Evolutionary conservation across 1,284 basidiomycete species (phyloP), one percentile per base, ranked within the genome.

Genomic region (Termitomyces sp.): DNA sequence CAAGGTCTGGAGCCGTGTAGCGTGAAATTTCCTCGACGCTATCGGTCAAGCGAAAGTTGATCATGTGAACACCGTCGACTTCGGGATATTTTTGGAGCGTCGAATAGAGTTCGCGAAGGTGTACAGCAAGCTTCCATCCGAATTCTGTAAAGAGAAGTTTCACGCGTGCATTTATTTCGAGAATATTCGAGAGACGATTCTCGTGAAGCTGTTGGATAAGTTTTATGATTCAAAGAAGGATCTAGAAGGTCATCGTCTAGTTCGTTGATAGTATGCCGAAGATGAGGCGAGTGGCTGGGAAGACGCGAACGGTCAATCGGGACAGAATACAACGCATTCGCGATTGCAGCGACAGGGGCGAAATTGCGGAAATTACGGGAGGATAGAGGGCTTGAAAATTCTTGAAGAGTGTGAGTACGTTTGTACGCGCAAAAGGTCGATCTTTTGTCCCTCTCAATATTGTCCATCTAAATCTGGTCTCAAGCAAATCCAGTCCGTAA

Each of bases 11-110:
- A 44, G 28, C 9, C 31, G 43, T 62, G 58, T 68, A 72, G 33
- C 64, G 64, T 2, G 69, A 57, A 2, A 74, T 56, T 28, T 70
- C 66, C 45, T 64, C 65, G 42, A 77, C 64, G 17, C 66, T 67
- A n/a, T 69, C 65, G 53, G 67, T 68, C 48, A 75, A 71, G 36
- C 66, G 65, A 53, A 76, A 77, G 62, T 78, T 77, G 64, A 79
- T 73, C 50, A 77, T 58, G 1, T 65, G 60, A n/a, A 61, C 63
- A 15, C 68, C 68, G 36, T 72, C 67, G 13, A 65, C 51, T 30
- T 70, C 52, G 15, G 67, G 65, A 52, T 70, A 58, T 47, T 61
- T 59, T 52, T 66, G 58, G 38, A 73, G 64, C 40, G 69, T 63
- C 8, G 58, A 57, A 41, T 66, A 54, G 24, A 33, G 30, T 33